Percentiles rank a stretch among this genome's conserved stretches.
Conservation (phyloP, 179 eudicot genomes). For the Silene coronaria region DNA sequence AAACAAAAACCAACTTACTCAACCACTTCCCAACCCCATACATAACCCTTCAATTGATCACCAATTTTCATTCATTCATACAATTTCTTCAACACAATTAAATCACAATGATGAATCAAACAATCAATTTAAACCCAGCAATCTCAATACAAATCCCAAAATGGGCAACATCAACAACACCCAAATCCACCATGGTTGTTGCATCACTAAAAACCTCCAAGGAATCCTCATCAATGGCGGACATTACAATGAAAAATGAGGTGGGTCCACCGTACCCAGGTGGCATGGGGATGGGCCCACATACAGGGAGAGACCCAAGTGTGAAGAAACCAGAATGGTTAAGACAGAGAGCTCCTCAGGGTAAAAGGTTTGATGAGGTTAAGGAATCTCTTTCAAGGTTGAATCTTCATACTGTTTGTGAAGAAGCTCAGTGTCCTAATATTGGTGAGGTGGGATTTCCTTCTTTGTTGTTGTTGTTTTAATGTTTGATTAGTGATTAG, state of each 20-base stretch:
- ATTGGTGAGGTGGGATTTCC: conserved; percentile 50
- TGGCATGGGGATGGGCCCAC: conserved; percentile 34
- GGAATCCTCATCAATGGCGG: not conserved
- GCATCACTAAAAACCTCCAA: not conserved
- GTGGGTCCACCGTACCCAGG: conserved; percentile 31
- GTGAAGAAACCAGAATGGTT: conserved; percentile 86
- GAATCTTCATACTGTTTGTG: conserved; percentile 83
- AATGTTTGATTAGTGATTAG: not conserved
- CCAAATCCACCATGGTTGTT: not conserved
- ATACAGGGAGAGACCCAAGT: conserved; percentile 71
- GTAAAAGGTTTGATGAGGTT: conserved; percentile 66
- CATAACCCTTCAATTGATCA: too few species aligned
- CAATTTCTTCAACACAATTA: not conserved
- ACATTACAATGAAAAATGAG: conserved; percentile 13
- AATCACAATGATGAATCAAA: conserved; percentile 30
- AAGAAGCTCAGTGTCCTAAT: conserved; percentile 96
- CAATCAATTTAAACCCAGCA: conserved; percentile 21
- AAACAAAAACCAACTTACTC: not conserved
- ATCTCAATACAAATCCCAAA: conserved; percentile 21
- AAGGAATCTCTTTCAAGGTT: conserved; percentile 60
- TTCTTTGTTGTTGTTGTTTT: not conserved
- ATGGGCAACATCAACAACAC: too few species aligned
- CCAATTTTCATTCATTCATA: not conserved
- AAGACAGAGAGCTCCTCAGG: conserved; percentile 79
- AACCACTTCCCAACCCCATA: not conserved